Percentiles rank a stretch among this genome's conserved stretches.
Evolutionary conservation across 2,329 filamentous ascomycete species (phyloP).

Genomic region (Meredithiella fracta): DNA sequence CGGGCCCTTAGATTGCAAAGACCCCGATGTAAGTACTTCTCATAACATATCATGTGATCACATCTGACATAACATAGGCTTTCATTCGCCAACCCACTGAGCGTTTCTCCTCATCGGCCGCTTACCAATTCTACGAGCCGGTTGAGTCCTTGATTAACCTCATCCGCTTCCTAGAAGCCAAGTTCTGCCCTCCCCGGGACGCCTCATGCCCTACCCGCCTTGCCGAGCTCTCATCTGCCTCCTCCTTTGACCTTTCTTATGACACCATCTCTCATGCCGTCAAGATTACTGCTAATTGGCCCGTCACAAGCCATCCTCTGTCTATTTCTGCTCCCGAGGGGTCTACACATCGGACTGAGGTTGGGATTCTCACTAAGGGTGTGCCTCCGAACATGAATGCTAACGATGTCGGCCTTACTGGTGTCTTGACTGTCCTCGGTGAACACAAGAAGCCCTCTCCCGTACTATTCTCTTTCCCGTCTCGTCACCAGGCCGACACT

Average conservation of each 20-base stretch:
- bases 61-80: constrained; percentile 25
- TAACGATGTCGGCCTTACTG: constrained; percentile 63
- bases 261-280: constrained; percentile 50
- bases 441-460: constrained; percentile 55
- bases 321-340: neutral
- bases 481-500: constrained; percentile 46
- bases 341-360: constrained; percentile 45
- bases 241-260: constrained; percentile 61
- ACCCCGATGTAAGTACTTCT: constrained; percentile 12
- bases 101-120: constrained; percentile 25
- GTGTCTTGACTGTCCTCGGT: constrained; percentile 62
- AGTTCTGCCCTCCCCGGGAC: constrained; percentile 33
- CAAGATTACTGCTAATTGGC: constrained; percentile 49
- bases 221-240: constrained; percentile 32
- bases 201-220: constrained; percentile 33
- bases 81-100: constrained; percentile 41
- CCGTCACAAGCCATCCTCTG: constrained; percentile 21
- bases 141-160: constrained; percentile 42
- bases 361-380: constrained; percentile 61
- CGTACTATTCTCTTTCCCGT: constrained; percentile 68
- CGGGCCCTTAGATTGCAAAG: constrained; percentile 37
- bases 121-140: constrained; percentile 54
- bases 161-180: constrained; percentile 33
- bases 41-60: neutral
- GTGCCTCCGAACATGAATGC: constrained; percentile 40